phyloP scores from a whole-genome alignment of 139 green algal genomes.

The Zygnema circumcarinatum region DNA sequence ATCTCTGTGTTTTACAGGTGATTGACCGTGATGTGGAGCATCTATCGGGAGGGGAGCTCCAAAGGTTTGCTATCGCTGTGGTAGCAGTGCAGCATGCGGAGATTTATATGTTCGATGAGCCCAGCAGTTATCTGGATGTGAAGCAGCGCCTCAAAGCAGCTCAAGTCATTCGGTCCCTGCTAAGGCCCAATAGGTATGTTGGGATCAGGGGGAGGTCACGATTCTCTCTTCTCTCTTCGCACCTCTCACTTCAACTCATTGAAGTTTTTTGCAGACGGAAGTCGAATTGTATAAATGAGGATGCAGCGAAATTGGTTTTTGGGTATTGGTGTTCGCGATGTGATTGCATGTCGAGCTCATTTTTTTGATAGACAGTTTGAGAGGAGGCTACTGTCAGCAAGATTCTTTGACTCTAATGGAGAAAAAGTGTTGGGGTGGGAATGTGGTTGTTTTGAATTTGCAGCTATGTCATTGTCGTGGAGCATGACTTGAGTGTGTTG shows the following conservation, averaged over 20 bases:
- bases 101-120: slow-evolving; percentile 99
- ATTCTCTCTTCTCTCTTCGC: background rate
- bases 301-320: too few species aligned
- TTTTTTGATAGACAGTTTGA: too few species aligned
- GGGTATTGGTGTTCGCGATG: too few species aligned
- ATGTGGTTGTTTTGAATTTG: too few species aligned
- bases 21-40: slow-evolving; percentile 93
- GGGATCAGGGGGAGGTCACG: too few species aligned
- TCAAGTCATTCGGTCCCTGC: slow-evolving; percentile 62
- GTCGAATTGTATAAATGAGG: slow-evolving; percentile 3
- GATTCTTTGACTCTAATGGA: too few species aligned
- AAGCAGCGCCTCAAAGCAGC: slow-evolving; percentile 89
- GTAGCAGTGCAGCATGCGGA: slow-evolving; percentile 88
- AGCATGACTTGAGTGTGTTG: slow-evolving; percentile 96
- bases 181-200: slow-evolving; percentile 44
- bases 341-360: too few species aligned
- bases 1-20: slow-evolving; percentile 69
- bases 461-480: slow-evolving; percentile 95
- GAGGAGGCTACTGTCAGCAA: too few species aligned
- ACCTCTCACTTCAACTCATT: background rate
- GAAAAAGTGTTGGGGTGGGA: too few species aligned
- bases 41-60: slow-evolving; percentile 94
- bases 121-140: slow-evolving; percentile 96
- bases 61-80: slow-evolving; percentile 97
- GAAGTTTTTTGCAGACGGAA: background rate